Evolutionary conservation across 2,329 filamentous ascomycete species (phyloP), one percentile per base, ranked within the genome.

Genomic region (Grosmannia serpens): DNA sequence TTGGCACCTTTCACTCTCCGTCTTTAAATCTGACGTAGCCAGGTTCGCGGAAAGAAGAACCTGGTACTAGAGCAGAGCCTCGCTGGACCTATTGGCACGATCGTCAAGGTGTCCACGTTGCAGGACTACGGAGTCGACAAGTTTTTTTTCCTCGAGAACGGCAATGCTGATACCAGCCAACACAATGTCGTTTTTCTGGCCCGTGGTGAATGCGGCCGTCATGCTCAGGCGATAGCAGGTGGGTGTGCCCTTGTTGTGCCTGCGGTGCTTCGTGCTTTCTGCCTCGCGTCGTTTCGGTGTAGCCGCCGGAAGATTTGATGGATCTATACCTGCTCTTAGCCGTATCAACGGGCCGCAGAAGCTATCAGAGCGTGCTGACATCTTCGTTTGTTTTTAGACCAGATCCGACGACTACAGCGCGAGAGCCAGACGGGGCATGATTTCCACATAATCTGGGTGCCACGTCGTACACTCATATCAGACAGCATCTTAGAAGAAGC

Each of bases 11-110:
- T n/a, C 9, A 6, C 22, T 24, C 17, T 53, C 20, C 65, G 60
- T 63, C 60, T 63, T 64, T 64, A 53, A 52, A 50, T 51, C 50
- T 58, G 35, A 54, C 44, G 4, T 10, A 4, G 2, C 1, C 20
- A 99, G 94, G 90, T 97, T 64, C 89, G 92, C 70, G 95, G 95
- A 66, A 99, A 97, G 83, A 99, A 99, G 80, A 97, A 96, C 69
- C 79, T 99, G 62, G 88, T 99, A 56, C 87, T 99, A 69, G 92
- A 97, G 71, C 89, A 88, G 72, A 86, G 86, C 66, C 80, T 99
- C 66, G 91, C 92, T 65, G 94, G 92, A 27, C 89, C 91, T 33
- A 82, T 99, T 65, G 90, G 91, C 60, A 81, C 92, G 60, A 87
- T 99, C 65, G 90, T 95, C 74, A 96, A 96, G 71, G 95, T 96